phyloP scores from a whole-genome alignment of 2,329 filamentous ascomycete species.

The Zymoseptoria pseudotritici region DNA sequence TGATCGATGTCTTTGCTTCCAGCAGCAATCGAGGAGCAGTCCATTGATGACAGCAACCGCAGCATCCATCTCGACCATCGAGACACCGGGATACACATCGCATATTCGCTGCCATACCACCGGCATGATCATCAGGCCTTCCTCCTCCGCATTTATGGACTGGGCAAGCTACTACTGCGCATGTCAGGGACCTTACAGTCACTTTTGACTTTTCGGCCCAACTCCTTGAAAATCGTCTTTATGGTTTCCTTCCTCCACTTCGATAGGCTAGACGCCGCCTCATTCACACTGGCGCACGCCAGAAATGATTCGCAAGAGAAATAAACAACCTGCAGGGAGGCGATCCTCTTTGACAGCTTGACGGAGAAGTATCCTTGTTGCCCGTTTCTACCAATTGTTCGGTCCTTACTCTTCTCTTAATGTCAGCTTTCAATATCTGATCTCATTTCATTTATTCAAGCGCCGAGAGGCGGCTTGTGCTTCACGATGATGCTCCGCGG shows the following conservation, averaged over 20 bases:
- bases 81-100: not conserved
- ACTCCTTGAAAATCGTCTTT: not conserved
- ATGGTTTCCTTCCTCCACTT: not conserved
- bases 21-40: not conserved
- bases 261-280: not conserved
- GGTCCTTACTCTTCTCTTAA: conserved; percentile 2
- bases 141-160: not conserved
- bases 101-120: not conserved
- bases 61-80: not conserved
- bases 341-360: not conserved
- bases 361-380: not conserved
- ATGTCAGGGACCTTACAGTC: not conserved
- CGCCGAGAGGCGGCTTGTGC: not conserved
- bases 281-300: not conserved
- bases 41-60: not conserved
- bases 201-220: not conserved
- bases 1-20: not conserved
- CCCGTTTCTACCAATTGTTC: conserved; percentile 2
- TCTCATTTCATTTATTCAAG: not conserved
- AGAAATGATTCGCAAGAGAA: not conserved
- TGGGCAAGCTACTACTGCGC: not conserved
- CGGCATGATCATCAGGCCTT: not conserved
- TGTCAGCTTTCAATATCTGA: not conserved
- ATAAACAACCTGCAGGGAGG: not conserved
- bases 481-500: not conserved